A percentile compares a stretch with the other conserved stretches of the same genome.
Conservation (phyloP, 2,329 filamentous ascomycete species). For the Ceratocystis papillata region DNA sequence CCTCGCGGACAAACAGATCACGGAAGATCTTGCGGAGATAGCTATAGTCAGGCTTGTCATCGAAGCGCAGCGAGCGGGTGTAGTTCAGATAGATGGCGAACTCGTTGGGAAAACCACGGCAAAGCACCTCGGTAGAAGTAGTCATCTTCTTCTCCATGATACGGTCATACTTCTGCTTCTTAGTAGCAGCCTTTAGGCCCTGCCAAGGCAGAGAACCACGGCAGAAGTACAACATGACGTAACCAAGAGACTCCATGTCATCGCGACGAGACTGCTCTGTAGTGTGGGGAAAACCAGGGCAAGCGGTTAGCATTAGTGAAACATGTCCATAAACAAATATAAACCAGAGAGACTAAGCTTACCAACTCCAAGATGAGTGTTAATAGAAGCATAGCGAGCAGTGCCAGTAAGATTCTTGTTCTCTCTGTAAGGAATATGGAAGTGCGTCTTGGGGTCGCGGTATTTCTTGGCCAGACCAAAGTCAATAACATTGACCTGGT, state of each 20-base stretch:
- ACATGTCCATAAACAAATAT: too few species aligned
- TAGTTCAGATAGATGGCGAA: slow-evolving; percentile 99
- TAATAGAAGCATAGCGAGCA: slow-evolving; percentile 96
- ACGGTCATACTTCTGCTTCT: slow-evolving; percentile 99
- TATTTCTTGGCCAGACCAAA: slow-evolving; percentile 99
- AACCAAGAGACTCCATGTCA: slow-evolving; percentile 97
- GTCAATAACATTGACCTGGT: slow-evolving; percentile 98
- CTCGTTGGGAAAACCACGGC: slow-evolving; percentile 97
- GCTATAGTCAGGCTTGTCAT: slow-evolving; percentile 99
- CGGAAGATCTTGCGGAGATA: slow-evolving; percentile 99
- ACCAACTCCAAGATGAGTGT: slow-evolving; percentile 93
- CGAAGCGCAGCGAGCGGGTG: slow-evolving; percentile 94
- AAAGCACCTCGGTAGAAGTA: slow-evolving; percentile 93
- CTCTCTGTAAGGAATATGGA: slow-evolving; percentile 99
- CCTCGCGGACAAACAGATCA: slow-evolving; percentile 95
- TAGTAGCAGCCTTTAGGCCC: slow-evolving; percentile 93
- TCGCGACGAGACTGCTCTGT: slow-evolving; percentile 92
- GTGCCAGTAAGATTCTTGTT: slow-evolving; percentile 99
- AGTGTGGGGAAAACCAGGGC: neutral
- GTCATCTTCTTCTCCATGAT: slow-evolving; percentile 99
- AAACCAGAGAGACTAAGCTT: slow-evolving; percentile 33
- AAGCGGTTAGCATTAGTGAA: neutral
- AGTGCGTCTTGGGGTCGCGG: slow-evolving; percentile 98
- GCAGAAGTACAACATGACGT: slow-evolving; percentile 99
- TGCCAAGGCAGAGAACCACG: slow-evolving; percentile 98